A percentile compares a stretch with the other conserved stretches of the same genome.
These are phyloP conservation scores for Astrocystis sublimbata DNA, from an alignment of 495 filamentous ascomycete species.

Conservation along the genomic window DNA sequence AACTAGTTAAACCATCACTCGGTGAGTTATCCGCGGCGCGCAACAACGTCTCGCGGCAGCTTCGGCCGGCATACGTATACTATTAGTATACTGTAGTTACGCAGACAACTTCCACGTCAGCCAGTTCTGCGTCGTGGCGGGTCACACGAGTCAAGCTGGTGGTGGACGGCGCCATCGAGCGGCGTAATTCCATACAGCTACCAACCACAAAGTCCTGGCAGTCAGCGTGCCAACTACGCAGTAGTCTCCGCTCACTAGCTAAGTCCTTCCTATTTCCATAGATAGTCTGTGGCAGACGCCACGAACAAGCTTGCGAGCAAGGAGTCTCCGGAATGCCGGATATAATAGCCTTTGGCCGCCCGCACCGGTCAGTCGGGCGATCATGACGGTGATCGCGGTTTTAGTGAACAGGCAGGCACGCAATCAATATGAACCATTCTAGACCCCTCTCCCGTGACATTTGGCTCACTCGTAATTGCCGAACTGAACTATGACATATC, in stretches of 20 bases:
- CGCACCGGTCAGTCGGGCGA: not conserved
- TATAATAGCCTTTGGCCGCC: not conserved
- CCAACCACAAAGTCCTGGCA: not conserved
- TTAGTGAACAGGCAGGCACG: not conserved
- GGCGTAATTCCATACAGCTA: not conserved
- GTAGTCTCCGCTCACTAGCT: not conserved
- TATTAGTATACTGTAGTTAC: not conserved
- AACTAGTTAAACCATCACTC: not conserved
- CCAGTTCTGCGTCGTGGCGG: slow-evolving; percentile 8
- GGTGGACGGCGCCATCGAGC: slow-evolving; percentile 1
- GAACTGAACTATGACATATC: too few relatives aligned
- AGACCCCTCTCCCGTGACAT: not conserved
- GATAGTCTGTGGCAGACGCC: not conserved
- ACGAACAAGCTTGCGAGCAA: too few relatives aligned
- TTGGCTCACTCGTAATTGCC: not conserved
- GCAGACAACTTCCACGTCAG: slow-evolving; percentile 16
- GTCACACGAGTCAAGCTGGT: slow-evolving; percentile 14
- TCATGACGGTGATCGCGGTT: not conserved
- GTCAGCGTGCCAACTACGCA: not conserved
- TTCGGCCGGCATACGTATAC: too few relatives aligned
- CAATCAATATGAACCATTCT: not conserved
- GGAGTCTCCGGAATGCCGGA: slow-evolving; percentile 5
- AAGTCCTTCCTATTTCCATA: not conserved
- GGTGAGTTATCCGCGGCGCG: not conserved
- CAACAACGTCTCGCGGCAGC: not conserved